Conservation (phyloP, 352 stramenopile genomes). For the Thalassiosira allenii region DNA sequence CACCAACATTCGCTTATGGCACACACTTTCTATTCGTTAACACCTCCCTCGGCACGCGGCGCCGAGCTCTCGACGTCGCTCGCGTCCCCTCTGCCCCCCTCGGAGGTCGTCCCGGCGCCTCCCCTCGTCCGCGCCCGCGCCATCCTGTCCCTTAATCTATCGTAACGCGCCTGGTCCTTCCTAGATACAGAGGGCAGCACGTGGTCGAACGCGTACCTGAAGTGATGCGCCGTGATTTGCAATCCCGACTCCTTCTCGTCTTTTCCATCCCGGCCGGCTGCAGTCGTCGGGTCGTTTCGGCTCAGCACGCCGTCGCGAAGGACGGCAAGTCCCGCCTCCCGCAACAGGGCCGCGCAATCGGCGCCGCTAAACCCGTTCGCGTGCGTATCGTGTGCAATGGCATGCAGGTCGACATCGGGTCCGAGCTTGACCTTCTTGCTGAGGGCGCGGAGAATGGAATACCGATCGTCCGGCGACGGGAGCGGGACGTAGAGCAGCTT, state of each 20-base stretch:
- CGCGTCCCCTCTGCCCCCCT: conserved; percentile 14
- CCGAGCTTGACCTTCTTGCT: conserved; percentile 86
- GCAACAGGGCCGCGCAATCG: conserved; percentile 96
- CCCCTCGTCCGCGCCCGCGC: conserved; percentile 70
- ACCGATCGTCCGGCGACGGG: conserved; percentile 88
- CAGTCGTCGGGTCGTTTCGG: conserved; percentile 17
- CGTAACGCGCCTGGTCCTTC: conserved; percentile 83
- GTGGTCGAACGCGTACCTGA: conserved; percentile 85
- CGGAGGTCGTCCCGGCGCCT: conserved; percentile 6
- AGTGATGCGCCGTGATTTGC: conserved; percentile 77
- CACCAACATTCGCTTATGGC: no score
- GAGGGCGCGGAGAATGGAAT: conserved; percentile 92
- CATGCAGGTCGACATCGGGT: conserved; percentile 90
- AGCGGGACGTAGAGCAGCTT: conserved; percentile 99
- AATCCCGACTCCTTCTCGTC: conserved; percentile 30
- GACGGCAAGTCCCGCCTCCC: conserved; percentile 95
- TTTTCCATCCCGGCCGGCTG: conserved; percentile 1
- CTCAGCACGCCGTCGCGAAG: conserved; percentile 83
- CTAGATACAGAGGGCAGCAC: conserved; percentile 85
- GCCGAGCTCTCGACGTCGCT: conserved; percentile 32
- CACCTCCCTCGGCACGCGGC: no score
- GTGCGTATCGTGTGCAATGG: conserved; percentile 89
- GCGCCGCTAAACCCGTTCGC: conserved; percentile 96
- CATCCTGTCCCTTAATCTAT: conserved; percentile 84
- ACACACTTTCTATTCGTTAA: no score